Conservation (phyloP, 352 stramenopile genomes). For the Aphanomyces cochlioides region DNA sequence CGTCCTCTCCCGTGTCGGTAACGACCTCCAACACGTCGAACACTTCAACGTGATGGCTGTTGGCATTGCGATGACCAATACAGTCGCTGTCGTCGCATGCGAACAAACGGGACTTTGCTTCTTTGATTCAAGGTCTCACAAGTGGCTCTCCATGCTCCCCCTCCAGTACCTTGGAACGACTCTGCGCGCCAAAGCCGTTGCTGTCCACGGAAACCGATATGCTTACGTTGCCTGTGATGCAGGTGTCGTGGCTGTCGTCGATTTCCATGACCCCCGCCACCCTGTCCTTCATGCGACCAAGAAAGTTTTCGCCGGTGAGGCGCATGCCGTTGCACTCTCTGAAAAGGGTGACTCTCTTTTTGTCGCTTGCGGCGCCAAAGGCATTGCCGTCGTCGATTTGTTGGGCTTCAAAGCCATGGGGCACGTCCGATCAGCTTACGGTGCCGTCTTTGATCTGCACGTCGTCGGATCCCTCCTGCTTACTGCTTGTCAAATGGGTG, state of each 20-base stretch:
- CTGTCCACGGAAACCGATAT: conserved; percentile 24
- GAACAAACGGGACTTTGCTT: conserved; percentile 21
- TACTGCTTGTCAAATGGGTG: conserved; percentile 26
- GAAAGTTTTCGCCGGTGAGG: conserved; percentile 17
- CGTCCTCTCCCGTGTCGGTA: conserved; percentile 1
- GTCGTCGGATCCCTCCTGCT: conserved; percentile 5
- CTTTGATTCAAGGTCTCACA: conserved; percentile 25
- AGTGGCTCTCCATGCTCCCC: conserved; percentile 20
- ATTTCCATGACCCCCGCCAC: conserved; percentile 20
- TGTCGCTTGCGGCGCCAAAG: conserved; percentile 25
- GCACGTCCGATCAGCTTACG: conserved; percentile 23
- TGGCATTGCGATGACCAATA: conserved; percentile 10
- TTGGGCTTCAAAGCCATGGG: not conserved
- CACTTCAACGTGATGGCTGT: conserved; percentile 14
- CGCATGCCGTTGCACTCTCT: conserved; percentile 18
- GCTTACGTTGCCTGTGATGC: conserved; percentile 26
- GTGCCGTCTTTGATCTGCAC: conserved; percentile 26
- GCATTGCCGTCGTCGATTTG: conserved; percentile 15
- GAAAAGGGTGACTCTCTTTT: not conserved
- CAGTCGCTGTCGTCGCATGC: conserved; percentile 27
- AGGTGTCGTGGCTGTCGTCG: conserved; percentile 21
- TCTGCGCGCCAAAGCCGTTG: conserved; percentile 14
- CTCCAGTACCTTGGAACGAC: not conserved
- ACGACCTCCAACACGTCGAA: not conserved
- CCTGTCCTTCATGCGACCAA: conserved; percentile 7